A percentile compares a stretch with the other conserved stretches of the same genome.
phyloP scores from a whole-genome alignment of 805 yeast species.

The Candida andamanensis region DNA sequence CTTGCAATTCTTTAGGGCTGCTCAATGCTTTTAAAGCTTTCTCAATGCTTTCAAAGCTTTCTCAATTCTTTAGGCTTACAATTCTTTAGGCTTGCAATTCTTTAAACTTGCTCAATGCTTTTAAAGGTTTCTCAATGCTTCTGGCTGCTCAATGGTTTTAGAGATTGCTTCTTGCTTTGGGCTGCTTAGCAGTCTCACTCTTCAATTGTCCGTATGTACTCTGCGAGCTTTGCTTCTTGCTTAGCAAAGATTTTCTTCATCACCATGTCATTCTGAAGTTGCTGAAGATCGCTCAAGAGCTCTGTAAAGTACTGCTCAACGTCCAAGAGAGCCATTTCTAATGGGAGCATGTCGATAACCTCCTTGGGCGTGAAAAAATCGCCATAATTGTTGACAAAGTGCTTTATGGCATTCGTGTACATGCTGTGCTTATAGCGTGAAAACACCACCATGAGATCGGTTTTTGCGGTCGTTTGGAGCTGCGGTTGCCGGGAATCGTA shows the following conservation, averaged over 20 bases:
- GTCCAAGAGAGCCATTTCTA: conserved; percentile 23
- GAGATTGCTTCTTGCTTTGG: too few species aligned
- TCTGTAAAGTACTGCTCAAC: conserved; percentile 22
- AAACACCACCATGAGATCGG: conserved; percentile 14
- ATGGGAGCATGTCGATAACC: conserved; percentile 26
- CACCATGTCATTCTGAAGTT: conserved; percentile 12
- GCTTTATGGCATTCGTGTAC: conserved; percentile 19
- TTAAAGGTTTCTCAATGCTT: not conserved
- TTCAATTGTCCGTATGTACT: conserved; percentile 3
- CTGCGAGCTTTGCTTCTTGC: conserved; percentile 21
- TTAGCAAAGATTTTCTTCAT: conserved; percentile 25
- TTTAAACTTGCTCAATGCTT: too few species aligned
- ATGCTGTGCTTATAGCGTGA: conserved; percentile 13
- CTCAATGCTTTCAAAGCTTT: too few species aligned
- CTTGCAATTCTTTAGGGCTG: too few species aligned
- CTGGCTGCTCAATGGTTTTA: too few species aligned
- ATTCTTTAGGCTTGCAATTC: too few species aligned
- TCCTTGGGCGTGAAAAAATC: conserved; percentile 16
- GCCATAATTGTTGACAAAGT: conserved; percentile 24
- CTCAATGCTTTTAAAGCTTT: too few species aligned
- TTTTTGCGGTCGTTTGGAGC: too few species aligned
- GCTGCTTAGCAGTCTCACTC: too few species aligned
- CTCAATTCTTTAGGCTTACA: too few species aligned
- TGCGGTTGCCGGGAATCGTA: not conserved
- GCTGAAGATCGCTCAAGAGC: conserved; percentile 17